Percentiles rank a stretch among this genome's conserved stretches.
These are phyloP conservation scores for Fraxinus latifolia DNA, from an alignment of 305 asterid species.

Conservation along the genomic window DNA sequence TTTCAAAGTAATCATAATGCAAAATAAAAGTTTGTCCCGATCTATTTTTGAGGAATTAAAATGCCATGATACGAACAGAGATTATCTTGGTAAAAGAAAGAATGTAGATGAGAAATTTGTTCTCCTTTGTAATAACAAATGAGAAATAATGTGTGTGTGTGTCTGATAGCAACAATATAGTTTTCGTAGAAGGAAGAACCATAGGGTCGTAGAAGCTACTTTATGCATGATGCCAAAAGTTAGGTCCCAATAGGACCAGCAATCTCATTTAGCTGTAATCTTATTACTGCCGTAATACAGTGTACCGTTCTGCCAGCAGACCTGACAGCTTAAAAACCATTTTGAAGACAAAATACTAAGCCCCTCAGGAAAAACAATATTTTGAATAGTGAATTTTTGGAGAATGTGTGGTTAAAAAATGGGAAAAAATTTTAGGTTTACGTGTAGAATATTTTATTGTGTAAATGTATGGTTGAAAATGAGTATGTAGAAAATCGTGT, in stretches of 20 bases:
- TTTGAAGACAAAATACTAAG: neutral
- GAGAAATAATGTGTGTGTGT: neutral
- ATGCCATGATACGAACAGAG: neutral
- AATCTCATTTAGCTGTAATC: neutral
- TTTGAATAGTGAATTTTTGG: neutral
- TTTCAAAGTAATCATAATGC: conserved; percentile 16
- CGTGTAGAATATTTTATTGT: neutral
- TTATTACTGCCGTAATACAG: neutral
- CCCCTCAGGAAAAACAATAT: neutral
- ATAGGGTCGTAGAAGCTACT: neutral
- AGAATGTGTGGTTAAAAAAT: neutral
- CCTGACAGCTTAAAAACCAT: neutral
- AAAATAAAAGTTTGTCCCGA: neutral
- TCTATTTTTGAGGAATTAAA: neutral
- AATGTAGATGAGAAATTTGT: neutral
- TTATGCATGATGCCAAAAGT: neutral
- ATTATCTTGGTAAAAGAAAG: neutral
- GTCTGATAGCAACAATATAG: neutral
- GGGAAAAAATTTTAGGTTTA: neutral
- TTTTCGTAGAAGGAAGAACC: neutral
- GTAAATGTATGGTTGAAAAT: neutral
- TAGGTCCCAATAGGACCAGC: neutral
- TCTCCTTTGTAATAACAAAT: neutral
- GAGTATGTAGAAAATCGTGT: neutral
- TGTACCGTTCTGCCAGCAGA: neutral